phyloP scores from a whole-genome alignment of 2,329 filamentous ascomycete species.

The Alternaria sp. region DNA sequence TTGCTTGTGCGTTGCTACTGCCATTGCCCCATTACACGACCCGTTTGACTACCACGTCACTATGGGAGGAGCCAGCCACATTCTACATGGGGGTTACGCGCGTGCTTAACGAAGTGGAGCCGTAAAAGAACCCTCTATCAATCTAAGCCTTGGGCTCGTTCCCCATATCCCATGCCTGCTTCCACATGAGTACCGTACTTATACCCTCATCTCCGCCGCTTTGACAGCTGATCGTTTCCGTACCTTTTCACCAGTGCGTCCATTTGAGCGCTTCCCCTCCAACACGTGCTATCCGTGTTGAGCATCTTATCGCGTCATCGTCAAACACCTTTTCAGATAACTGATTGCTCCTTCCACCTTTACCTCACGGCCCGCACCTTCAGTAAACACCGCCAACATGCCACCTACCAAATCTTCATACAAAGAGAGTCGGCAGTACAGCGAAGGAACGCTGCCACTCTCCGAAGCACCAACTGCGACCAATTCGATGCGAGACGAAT shows the following conservation, averaged over 20 bases:
- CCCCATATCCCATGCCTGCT: conserved; percentile 22
- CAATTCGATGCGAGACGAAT: conserved; percentile 31
- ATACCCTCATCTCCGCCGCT: conserved; percentile 20
- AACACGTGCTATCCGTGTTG: conserved; percentile 24
- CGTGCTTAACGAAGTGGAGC: conserved; percentile 37
- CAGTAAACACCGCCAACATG: conserved; percentile 24
- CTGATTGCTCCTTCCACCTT: conserved; percentile 14
- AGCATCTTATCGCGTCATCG: conserved; percentile 17
- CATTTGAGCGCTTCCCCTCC: conserved; percentile 23
- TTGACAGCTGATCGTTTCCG: conserved; percentile 11
- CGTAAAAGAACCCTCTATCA: conserved; percentile 21
- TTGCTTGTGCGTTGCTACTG: conserved; percentile 43
- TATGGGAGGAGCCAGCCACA: conserved; percentile 33
- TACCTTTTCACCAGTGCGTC: conserved; percentile 16
- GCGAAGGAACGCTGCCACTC: conserved; percentile 28
- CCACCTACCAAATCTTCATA: conserved; percentile 15
- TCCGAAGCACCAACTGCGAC: conserved; percentile 31
- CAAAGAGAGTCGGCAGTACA: conserved; percentile 28
- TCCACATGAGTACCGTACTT: conserved; percentile 27
- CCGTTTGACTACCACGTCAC: conserved; percentile 46
- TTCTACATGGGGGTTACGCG: conserved; percentile 29
- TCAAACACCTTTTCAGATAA: conserved; percentile 11
- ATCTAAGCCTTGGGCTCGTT: conserved; percentile 20
- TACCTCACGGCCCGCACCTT: background rate
- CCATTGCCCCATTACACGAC: conserved; percentile 36